Evolutionary conservation across 2,329 filamentous ascomycete genomes (phyloP), one percentile per base, ranked within the genome.

Genomic region (Colletotrichum karsti): DNA sequence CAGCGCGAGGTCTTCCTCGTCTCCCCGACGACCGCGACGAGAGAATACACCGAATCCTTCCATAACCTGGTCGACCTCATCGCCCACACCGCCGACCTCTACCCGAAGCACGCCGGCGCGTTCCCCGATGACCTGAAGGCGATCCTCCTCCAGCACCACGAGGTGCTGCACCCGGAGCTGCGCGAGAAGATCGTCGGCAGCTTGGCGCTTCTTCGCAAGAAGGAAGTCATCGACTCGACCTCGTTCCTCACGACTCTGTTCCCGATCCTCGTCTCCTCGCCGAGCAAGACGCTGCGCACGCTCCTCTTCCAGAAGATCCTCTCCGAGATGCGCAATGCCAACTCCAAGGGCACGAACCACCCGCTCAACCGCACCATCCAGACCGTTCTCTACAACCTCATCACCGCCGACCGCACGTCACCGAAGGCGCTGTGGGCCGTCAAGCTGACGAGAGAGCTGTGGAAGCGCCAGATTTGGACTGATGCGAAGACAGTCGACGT

Each of bases 391-490:
- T 97, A 94, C 84, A 97, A 97, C 79, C 86, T 98, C 24, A 89
- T 98, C 48, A 93, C 93, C 15, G 93, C 92, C 4, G 95, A 99
- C 78, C 90, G 92, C 44, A 86, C 92, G 8, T 97, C 94, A 1
- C 87, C 93, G 1, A 96, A 97, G 75, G 94, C 93, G 4, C 86
- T 99, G 55, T 99, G 96, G 96, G 94, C 96, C 4, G 94, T 98
- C 69, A 98, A 98, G 80, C 88, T 99, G 71, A 97, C 95, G 4
- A 88, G 95, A 70, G 96, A 99, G 82, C 84, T 99, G 76, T 99
- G 96, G 96, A 97, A 95, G 81, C 89, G 95, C 51, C 95, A 98
- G 74, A 91, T 98, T 71, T 99, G 96, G 96, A 94, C 93, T 9
- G 96, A 99, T 75, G 89, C 94, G 2, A 96, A 95, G 78, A 91